phyloP scores from a whole-genome alignment of 1,284 basidiomycete genomes.

The Sanghuangporus baumii region DNA sequence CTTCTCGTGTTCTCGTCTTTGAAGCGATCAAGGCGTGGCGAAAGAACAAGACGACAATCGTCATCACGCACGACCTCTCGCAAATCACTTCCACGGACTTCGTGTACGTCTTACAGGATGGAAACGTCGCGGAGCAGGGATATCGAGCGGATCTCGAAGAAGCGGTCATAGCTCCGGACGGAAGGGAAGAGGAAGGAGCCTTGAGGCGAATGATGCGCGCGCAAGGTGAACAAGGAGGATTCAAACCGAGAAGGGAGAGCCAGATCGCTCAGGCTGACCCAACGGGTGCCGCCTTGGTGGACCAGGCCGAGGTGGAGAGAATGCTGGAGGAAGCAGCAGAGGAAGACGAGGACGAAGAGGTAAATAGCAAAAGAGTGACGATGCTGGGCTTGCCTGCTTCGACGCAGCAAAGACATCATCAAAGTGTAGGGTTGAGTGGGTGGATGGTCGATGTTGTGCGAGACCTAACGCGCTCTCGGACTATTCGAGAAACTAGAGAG shows the following conservation, averaged over 20 bases:
- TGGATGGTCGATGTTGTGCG: conserved; percentile 79
- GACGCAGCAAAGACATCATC: conserved; percentile 30
- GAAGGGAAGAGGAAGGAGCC: conserved; percentile 35
- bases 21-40: conserved; percentile 86
- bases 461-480: conserved; percentile 44
- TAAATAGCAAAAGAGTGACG: conserved; percentile 15
- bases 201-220: conserved; percentile 50
- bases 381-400: conserved; percentile 17
- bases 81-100: conserved; percentile 80
- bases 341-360: conserved; percentile 27
- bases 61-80: conserved; percentile 94
- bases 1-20: conserved; percentile 83
- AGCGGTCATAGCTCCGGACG: not conserved
- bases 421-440: conserved; percentile 42
- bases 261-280: conserved; percentile 29
- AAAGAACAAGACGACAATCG: conserved; percentile 82
- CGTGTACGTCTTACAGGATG: conserved; percentile 86
- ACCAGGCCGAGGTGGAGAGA: conserved; percentile 32
- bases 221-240: conserved; percentile 47
- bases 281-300: conserved; percentile 28
- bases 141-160: conserved; percentile 73
- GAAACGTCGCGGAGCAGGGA: conserved; percentile 83
- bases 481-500: not conserved
- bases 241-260: conserved; percentile 31
- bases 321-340: conserved; percentile 36